phyloP scores from a whole-genome alignment of 441 rosid genomes.

The Gossypium laxum region DNA sequence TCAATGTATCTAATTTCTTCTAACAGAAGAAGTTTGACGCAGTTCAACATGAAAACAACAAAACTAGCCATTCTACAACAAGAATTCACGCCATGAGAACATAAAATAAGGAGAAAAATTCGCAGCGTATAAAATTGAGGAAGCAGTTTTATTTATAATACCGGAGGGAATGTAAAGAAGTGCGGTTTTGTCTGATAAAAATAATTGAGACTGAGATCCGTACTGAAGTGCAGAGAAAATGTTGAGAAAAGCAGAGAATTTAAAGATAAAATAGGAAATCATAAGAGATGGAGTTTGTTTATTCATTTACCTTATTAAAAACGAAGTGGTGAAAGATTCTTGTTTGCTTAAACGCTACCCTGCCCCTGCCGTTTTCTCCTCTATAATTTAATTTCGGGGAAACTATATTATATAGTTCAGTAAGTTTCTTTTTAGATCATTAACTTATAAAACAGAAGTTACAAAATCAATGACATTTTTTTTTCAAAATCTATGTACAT shows the following conservation, averaged over 20 bases:
- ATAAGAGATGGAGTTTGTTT: not conserved
- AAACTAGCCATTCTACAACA: not conserved
- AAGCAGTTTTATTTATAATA: not conserved
- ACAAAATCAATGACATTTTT: not conserved
- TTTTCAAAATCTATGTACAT: too few species aligned
- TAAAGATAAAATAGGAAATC: not conserved
- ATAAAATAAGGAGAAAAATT: not conserved
- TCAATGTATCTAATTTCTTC: conserved; percentile 3
- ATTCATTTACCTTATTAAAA: not conserved
- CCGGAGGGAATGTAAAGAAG: not conserved
- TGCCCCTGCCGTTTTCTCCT: not conserved
- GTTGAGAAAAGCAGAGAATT: not conserved
- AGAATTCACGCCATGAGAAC: not conserved
- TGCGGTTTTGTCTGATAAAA: not conserved
- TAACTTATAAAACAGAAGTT: not conserved
- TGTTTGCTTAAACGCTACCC: not conserved
- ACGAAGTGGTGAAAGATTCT: not conserved
- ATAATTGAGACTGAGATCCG: not conserved
- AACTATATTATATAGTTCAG: not conserved
- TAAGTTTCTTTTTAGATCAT: not conserved
- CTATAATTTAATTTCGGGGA: not conserved
- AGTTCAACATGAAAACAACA: not conserved
- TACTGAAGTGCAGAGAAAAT: not conserved
- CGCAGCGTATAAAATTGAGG: not conserved
- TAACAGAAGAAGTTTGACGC: not conserved